Evolutionary conservation across 148 eudicot species (phyloP).

Genomic region (Camellia granthamiana): DNA sequence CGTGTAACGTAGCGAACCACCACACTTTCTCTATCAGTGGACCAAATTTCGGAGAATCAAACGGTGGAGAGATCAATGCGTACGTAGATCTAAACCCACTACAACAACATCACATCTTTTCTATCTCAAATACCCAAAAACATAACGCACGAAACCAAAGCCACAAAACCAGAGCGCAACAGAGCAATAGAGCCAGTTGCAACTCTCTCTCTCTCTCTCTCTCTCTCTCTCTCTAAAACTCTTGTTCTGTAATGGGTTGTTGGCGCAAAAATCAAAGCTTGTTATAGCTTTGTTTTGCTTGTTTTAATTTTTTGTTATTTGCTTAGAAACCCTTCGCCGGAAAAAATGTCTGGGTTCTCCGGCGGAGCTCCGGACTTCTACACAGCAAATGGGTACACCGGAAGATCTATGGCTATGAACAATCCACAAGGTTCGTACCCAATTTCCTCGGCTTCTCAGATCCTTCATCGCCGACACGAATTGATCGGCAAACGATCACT

Average conservation of each 20-base stretch:
- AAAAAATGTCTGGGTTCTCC: conserved; percentile 53
- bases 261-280: background rate
- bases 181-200: no score
- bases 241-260: conserved; percentile 34
- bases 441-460: conserved; percentile 46
- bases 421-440: conserved; percentile 20
- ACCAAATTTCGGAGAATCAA: background rate
- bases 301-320: no score
- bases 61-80: background rate
- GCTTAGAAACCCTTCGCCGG: background rate
- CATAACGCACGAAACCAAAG: background rate
- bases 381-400: conserved; percentile 18
- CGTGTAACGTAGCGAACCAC: background rate
- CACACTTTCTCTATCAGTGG: background rate
- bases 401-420: conserved; percentile 27
- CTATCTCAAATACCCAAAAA: background rate
- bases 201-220: background rate
- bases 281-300: background rate
- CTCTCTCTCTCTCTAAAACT: conserved; percentile 15
- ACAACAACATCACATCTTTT: background rate
- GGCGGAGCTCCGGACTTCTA: conserved; percentile 40
- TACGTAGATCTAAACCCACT: background rate
- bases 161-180: background rate
- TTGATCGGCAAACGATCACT: conserved; percentile 72
- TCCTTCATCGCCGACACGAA: conserved; percentile 43